A percentile compares a stretch with the other conserved stretches of the same genome.
phyloP scores from a whole-genome alignment of 352 stramenopile species.

The Phytophthora kernoviae region DNA sequence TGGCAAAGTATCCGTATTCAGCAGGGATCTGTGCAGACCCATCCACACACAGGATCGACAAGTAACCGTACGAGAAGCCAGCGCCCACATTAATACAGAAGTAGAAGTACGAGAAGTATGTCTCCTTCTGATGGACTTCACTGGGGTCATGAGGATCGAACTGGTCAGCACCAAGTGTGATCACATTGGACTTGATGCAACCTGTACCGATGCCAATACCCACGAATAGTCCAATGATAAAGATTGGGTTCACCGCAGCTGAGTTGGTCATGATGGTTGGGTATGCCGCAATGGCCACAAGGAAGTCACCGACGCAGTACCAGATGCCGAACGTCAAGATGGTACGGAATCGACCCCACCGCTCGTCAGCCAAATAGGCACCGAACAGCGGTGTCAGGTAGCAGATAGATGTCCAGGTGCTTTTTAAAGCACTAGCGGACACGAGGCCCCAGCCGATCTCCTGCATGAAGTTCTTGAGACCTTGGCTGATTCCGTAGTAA shows the following conservation, averaged over 20 bases:
- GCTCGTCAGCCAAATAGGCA: conserved; percentile 57
- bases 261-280: conserved; percentile 37
- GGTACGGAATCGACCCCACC: conserved; percentile 54
- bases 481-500: conserved; percentile 83
- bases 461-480: conserved; percentile 79
- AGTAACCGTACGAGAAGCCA: conserved; percentile 68
- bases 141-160: conserved; percentile 45
- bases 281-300: conserved; percentile 46
- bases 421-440: conserved; percentile 53
- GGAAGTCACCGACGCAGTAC: conserved; percentile 57
- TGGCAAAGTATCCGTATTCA: conserved; percentile 75
- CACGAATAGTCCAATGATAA: conserved; percentile 49
- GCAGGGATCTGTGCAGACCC: conserved; percentile 55
- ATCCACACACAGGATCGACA: conserved; percentile 73
- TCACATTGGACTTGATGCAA: conserved; percentile 59
- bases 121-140: conserved; percentile 49
- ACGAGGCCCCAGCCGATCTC: conserved; percentile 50
- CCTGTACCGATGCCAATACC: conserved; percentile 44
- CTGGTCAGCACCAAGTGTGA: conserved; percentile 58
- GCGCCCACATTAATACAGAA: conserved; percentile 74
- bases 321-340: conserved; percentile 53
- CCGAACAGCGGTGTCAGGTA: conserved; percentile 57
- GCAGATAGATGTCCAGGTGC: conserved; percentile 58
- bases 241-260: conserved; percentile 35
- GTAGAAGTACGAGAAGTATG: conserved; percentile 84